Base-by-base conservation (phyloP, 352 stramenopile species). In the Pythium volutum region DNA sequence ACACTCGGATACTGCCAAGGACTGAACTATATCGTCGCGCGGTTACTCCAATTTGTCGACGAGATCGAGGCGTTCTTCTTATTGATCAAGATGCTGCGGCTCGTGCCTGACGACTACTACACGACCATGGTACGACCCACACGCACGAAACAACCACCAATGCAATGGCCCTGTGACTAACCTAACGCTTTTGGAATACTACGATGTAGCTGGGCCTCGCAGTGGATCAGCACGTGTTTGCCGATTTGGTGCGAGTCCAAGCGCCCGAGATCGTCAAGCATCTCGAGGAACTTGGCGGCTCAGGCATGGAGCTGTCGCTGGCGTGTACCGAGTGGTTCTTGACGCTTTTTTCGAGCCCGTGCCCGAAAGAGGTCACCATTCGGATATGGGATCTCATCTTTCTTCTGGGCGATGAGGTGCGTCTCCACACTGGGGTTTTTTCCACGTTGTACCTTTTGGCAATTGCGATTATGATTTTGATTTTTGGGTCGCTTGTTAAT, bases 271-370 rank as follows among this genome's bases (percentile, higher is more conserved):
- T 96, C 57, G 80, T 77, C 0, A 75, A 87, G 4, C 75, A 85
- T 41, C 58, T 93, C 11, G 67, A 72, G 22, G 71, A 77, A 14
- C 73, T 96, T 15, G 87, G 87, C 20, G 87, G 84, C n/a, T 91
- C 85, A 9, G 81, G 84, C 16, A 88, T 93, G 71, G 87, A 96
- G 45, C 70, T 96, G 0, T 96, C 87, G 4, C 70, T 96, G 15
- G 85, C 87, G 11, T 94, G 87, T 47, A 96, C 84, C 0, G 87
- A 96, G 62, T 96, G 87, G 87, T 96, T 96, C 36, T 66, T 93
- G 55, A 96, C 87, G 14, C 68, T 94, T 3, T 96, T 96, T 65
- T 80, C 84, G 14, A 96, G 87, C 57, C 87, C 87, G 1, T 96
- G 84, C 50, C 64, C 76, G 5, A 74, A 71, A 54, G 73, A 85